phyloP scores from a whole-genome alignment of 2,329 filamentous ascomycete genomes.

The Tolypocladium nubicola region DNA sequence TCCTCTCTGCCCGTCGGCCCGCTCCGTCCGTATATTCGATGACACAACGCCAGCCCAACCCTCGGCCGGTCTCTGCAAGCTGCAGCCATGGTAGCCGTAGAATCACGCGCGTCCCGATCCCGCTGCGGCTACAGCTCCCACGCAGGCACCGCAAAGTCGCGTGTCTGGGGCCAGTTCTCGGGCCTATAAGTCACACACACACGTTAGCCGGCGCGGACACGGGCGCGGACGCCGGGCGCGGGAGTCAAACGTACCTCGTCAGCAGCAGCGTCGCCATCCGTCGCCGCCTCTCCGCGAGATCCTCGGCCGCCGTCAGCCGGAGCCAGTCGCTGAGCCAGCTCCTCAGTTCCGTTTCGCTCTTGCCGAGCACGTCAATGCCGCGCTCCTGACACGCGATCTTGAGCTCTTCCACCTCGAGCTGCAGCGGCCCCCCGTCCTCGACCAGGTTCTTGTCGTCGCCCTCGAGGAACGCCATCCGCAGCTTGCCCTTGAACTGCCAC shows the following conservation, averaged over 20 bases:
- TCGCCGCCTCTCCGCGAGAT: slow-evolving; percentile 23
- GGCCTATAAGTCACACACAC: slow-evolving; percentile 12
- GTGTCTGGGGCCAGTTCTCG: slow-evolving; percentile 28
- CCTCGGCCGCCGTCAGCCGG: slow-evolving; percentile 27
- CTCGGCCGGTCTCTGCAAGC: background rate
- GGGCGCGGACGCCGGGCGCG: background rate
- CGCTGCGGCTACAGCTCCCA: slow-evolving; percentile 23
- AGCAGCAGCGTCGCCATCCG: slow-evolving; percentile 28
- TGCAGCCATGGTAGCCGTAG: background rate
- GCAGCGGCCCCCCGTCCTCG: slow-evolving; percentile 45
- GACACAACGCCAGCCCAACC: background rate
- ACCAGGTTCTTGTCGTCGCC: slow-evolving; percentile 62
- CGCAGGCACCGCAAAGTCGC: slow-evolving; percentile 29
- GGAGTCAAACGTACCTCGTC: slow-evolving; percentile 24
- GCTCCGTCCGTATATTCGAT: background rate
- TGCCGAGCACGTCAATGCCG: slow-evolving; percentile 47
- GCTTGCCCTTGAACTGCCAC: slow-evolving; percentile 41
- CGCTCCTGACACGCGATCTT: slow-evolving; percentile 60
- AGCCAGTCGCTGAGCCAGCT: slow-evolving; percentile 36
- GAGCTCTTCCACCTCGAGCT: slow-evolving; percentile 54
- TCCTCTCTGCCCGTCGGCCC: background rate
- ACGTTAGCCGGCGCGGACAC: slow-evolving; percentile 5
- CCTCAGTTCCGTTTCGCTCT: slow-evolving; percentile 47
- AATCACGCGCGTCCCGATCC: background rate
- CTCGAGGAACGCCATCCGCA: slow-evolving; percentile 51